Evolutionary conservation across 1,139 yeast genomes (phyloP), one percentile per base, ranked within the genome.

Genomic region (Eremothecium sinecaudum): DNA sequence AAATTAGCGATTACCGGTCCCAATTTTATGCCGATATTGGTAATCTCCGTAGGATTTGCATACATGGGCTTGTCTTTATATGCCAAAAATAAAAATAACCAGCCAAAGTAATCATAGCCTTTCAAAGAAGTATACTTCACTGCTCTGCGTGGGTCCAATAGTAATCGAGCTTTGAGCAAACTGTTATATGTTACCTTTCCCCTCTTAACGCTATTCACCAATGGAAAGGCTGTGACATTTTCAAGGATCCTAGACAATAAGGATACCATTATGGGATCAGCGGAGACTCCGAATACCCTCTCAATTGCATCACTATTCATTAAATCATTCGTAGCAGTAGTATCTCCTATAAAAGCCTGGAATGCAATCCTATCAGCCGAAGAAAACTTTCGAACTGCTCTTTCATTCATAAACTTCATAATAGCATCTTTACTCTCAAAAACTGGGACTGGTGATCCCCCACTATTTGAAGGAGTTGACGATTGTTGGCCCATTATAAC

Each of bases 211-310:
- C 50, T 49, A 4, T 58, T 53, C 20, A 69, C 41, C 32, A 67
- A 56, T 0, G 78, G 78, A 46, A 67, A 72, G 17, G 56, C 58
- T 2, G 67, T 58, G 24, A 71, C 43, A 22, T 57, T 56, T 14
- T 51, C 44, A 2, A 67, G 48, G 13, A 62, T 47, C 8, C 52
- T 49, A 45, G 57, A 59, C 2, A 70, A 34, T 3, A 63, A 33
- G 4, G 50, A 47, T 1, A 59, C 48, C 1, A 64, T 46, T 2
- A 46, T 45, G 0, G 42, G 36, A 8, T 56, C 50, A 2, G 38
- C 42, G 2, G 66, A 66, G 2, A 66, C 30, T 6, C 48, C 48
- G 12, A 66, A 42, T 35, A 64, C 37, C 2, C 43, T 28, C 10
- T 50, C 41, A 25, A 64, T 33, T 29, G 53, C 50, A 16, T 41